These are phyloP conservation scores for Aspergillus sclerotialis DNA, from an alignment of 2,329 filamentous ascomycete genomes.

Conservation along the genomic window DNA sequence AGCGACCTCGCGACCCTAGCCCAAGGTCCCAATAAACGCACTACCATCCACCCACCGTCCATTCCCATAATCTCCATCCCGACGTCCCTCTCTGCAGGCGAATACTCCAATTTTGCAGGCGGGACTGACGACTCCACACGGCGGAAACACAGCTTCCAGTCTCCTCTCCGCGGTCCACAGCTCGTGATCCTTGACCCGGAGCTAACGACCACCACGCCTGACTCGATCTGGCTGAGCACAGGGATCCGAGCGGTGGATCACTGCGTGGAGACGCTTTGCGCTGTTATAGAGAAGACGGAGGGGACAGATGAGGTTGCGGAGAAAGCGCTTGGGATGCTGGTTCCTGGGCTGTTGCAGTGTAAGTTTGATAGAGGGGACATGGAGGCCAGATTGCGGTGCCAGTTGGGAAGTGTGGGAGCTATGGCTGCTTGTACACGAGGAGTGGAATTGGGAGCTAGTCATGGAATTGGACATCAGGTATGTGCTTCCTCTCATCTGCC, in stretches of 20 bases:
- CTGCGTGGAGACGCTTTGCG: constrained; percentile 51
- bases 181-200: constrained; percentile 53
- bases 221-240: constrained; percentile 50
- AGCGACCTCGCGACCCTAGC: constrained; percentile 34
- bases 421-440: constrained; percentile 41
- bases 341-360: constrained; percentile 38
- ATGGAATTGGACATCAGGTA: constrained; percentile 48
- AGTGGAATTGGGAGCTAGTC: constrained; percentile 43
- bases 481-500: constrained; percentile 8
- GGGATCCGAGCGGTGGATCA: constrained; percentile 53
- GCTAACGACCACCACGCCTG: constrained; percentile 46
- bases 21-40: constrained; percentile 18
- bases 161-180: constrained; percentile 36
- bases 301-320: constrained; percentile 32
- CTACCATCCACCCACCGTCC: constrained; percentile 17
- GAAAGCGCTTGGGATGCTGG: constrained; percentile 34
- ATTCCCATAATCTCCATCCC: constrained; percentile 34
- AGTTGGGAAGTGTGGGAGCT: constrained; percentile 46
- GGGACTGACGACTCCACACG: constrained; percentile 29
- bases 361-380: constrained; percentile 31
- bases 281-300: constrained; percentile 24
- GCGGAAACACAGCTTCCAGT: constrained; percentile 30
- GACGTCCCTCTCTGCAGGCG: constrained; percentile 36
- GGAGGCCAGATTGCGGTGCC: constrained; percentile 41
- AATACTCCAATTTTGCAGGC: constrained; percentile 36